Percentiles rank a stretch among this genome's conserved stretches.
Evolutionary conservation across 2,329 filamentous ascomycete genomes (phyloP).

Genomic region (Aspergillus sp.): DNA sequence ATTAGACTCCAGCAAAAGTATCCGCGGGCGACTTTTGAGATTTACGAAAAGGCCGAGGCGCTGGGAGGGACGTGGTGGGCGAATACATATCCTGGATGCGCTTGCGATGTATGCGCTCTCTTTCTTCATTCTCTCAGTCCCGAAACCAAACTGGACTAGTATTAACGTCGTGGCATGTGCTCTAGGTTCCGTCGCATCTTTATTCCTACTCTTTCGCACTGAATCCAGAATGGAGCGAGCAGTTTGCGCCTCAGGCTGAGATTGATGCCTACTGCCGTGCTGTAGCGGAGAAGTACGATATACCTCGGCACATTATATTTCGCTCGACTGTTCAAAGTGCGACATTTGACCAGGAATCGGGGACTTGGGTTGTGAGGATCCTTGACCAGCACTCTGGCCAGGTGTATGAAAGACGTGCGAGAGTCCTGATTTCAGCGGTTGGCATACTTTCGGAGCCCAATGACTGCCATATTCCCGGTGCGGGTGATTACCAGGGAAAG

Average conservation of each 20-base stretch:
- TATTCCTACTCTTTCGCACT: constrained; percentile 46
- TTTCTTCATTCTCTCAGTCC: background rate
- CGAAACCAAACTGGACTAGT: background rate
- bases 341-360: background rate
- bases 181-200: constrained; percentile 38
- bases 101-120: constrained; percentile 32
- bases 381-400: constrained; percentile 2
- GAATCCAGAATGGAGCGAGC: constrained; percentile 42
- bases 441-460: constrained; percentile 29
- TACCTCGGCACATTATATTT: constrained; percentile 22
- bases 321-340: constrained; percentile 20
- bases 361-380: constrained; percentile 6
- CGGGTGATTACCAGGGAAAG: constrained; percentile 33
- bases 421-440: constrained; percentile 32
- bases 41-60: constrained; percentile 46
- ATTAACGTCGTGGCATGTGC: background rate
- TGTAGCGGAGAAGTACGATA: constrained; percentile 21
- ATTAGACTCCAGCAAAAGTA: constrained; percentile 46
- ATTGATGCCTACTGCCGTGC: constrained; percentile 31
- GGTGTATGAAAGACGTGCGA: constrained; percentile 19
- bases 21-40: constrained; percentile 39
- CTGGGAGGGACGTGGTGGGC: constrained; percentile 38
- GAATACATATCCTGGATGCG: constrained; percentile 39
- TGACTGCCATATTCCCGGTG: constrained; percentile 29
- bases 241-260: constrained; percentile 36